Evolutionary conservation across 2,329 filamentous ascomycete species (phyloP).

Genomic region (Pseudogymnoascus sp.): DNA sequence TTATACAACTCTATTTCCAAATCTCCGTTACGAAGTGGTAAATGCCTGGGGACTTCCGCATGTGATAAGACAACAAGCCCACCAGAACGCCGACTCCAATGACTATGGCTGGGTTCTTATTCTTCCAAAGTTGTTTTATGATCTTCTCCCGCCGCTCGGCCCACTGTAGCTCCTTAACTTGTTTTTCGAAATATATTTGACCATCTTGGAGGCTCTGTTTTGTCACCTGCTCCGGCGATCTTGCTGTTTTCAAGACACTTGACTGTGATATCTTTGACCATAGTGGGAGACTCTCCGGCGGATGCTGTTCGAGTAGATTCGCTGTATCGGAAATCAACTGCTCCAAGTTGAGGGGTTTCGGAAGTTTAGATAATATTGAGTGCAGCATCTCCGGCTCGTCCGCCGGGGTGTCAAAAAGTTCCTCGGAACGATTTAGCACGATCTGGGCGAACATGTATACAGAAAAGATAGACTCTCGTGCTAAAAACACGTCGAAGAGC

Average conservation of each 20-base stretch:
- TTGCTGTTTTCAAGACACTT: conserved; percentile 81
- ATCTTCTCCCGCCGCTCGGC: conserved; percentile 49
- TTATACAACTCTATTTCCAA: not conserved
- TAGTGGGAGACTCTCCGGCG: conserved; percentile 61
- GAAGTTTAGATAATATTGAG: conserved; percentile 78
- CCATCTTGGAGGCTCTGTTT: conserved; percentile 59
- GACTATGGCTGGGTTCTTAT: conserved; percentile 56
- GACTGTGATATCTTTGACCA: conserved; percentile 66
- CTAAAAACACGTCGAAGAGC: conserved; percentile 85
- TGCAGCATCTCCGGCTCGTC: conserved; percentile 92
- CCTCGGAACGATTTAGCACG: conserved; percentile 67
- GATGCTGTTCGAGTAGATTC: conserved; percentile 54
- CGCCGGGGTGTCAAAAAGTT: conserved; percentile 73
- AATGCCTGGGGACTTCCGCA: conserved; percentile 42
- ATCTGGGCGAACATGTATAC: conserved; percentile 91
- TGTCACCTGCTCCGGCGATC: conserved; percentile 40
- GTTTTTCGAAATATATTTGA: conserved; percentile 57
- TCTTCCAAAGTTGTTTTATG: conserved; percentile 47
- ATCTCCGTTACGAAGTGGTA: not conserved
- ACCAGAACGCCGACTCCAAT: conserved; percentile 59
- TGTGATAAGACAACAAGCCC: conserved; percentile 59
- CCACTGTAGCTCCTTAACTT: conserved; percentile 63
- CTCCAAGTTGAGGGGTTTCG: conserved; percentile 73
- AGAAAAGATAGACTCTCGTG: conserved; percentile 76
- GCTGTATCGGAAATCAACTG: conserved; percentile 60